Conservation (phyloP, 2,329 filamentous ascomycete genomes). For the Ilyonectria robusta region DNA sequence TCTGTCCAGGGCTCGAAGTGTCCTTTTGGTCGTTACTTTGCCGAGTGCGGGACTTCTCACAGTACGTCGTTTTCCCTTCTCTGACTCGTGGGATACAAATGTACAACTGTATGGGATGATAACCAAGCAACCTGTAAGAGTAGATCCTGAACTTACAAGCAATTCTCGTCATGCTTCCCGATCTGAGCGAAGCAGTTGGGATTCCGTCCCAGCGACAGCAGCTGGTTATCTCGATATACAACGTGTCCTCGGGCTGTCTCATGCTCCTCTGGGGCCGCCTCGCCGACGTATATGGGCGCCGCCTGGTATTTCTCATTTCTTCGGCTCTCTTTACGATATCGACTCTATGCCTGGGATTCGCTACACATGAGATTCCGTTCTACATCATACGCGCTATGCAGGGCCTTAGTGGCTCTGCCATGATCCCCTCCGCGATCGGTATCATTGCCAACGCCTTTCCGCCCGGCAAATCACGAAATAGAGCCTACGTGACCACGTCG, state of each 20-base stretch:
- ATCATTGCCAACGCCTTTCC: neutral
- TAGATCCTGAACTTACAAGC: neutral
- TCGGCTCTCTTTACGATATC: neutral
- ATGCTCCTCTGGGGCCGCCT: neutral
- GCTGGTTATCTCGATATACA: neutral
- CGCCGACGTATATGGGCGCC: neutral
- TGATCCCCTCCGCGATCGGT: neutral
- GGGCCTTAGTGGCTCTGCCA: neutral
- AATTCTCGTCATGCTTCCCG: neutral
- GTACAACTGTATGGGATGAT: neutral
- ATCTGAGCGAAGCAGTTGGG: neutral
- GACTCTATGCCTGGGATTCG: neutral
- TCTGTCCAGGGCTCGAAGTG: neutral
- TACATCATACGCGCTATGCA: neutral
- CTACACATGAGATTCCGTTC: neutral
- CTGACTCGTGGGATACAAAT: neutral
- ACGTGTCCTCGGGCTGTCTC: neutral
- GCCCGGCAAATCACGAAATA: neutral
- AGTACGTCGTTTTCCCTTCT: neutral
- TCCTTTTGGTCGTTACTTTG: neutral
- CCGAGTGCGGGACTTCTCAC: neutral
- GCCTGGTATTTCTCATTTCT: neutral
- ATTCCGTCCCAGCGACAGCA: neutral
- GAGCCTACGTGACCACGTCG: neutral
- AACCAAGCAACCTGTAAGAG: neutral